Evolutionary conservation across 2,329 filamentous ascomycete genomes (phyloP), one percentile per base, ranked within the genome.

Genomic region (Rugonectria rugulosa): DNA sequence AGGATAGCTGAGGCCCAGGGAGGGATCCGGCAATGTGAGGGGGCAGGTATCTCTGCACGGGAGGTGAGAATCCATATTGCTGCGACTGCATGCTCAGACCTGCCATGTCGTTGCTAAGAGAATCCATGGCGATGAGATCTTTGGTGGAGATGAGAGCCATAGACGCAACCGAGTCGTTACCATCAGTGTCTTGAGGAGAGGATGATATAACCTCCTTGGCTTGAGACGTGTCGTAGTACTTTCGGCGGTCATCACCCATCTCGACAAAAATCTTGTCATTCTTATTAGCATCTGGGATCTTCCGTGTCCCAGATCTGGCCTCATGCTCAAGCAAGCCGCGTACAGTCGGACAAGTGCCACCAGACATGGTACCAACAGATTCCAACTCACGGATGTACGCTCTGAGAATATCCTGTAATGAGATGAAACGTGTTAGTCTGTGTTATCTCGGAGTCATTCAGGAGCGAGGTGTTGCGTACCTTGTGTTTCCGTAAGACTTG

Each of bases 381-480:
- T 85, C 81, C 57, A 87, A 77, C 64, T 85, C 81, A 29, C 82
- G 81, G 36, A 88, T 85, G 64, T 88, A 87, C 17, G 84, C 83
- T 57, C 83, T 77, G 20, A 87, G 71, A 9, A 86, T 76, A 61
- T 86, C 82, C 85, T 87, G 53, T 53, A 48, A 23, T 36, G 46
- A 38, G 27, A 41, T 21, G 32, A 11, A 8, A 17, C 11, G 2
- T 21, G 15, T 56, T 26, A 56, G 53, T 19, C 14, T 46, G 4
- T 31, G 2, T 23, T 26, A n/a, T 48, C 21, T 10, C 42, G 36
- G 27, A 51, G 58, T 12, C 24, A 26, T 11, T 27, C 42, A 44
- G 37, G n/a, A 36, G 12, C 23, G 19, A 31, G 41, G 23, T 51
- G 45, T 17, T 43, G 65, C 76, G 43, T 72, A 87, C 85, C 77